Base-by-base conservation (phyloP, 805 yeast genomes). In the Lipomyces sp. region DNA sequence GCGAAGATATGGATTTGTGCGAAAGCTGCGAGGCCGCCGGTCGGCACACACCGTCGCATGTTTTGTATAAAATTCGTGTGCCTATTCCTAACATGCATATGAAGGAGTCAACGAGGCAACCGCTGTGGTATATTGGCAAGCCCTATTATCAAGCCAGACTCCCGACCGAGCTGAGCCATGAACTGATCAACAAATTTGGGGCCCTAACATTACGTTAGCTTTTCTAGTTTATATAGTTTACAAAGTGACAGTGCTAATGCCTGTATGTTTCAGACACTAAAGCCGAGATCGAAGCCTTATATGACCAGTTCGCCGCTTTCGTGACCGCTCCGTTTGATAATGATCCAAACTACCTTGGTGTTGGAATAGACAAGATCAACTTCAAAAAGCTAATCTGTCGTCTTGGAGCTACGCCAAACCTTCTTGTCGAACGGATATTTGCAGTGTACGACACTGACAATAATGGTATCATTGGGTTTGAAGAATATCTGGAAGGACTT, bases 1-100 rank as follows among this genome's bases (percentile, higher is more conserved):
- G 84, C 59, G 61, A 62, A 2, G 78, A 80, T 61, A 78, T 69
- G 61, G 84, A 80, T 60, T 63, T 80, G 45, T 80, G 84, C 60
- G 71, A 71, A 42, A 39, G 57, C 6, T 74, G 78, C 60, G 76
- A 74, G 51, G 45, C 57, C 1, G 37, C 49, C 4, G 49, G 50
- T 10, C 43, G 55, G 6, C 69, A 65, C 37, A 49, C 56, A 8
- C 53, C 48, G 24, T 45, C 45, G 4, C 69, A 66, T 43, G 47
- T 62, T 24, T 47, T 64, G 21, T 41, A 60, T 43, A 61, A 62
- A 45, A 60, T 65, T 33, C 47, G 52, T 21, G 49, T 63, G 11
- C 68, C 69, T 10, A 61, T 65, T 10, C 67, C 69, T 21, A 45
- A 63, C 10, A 49, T 56, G 47, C 44, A 47, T 28, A 49, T 57